Conservation (phyloP, 2,329 filamentous ascomycete genomes). For the Pyrenochaeta sp. region DNA sequence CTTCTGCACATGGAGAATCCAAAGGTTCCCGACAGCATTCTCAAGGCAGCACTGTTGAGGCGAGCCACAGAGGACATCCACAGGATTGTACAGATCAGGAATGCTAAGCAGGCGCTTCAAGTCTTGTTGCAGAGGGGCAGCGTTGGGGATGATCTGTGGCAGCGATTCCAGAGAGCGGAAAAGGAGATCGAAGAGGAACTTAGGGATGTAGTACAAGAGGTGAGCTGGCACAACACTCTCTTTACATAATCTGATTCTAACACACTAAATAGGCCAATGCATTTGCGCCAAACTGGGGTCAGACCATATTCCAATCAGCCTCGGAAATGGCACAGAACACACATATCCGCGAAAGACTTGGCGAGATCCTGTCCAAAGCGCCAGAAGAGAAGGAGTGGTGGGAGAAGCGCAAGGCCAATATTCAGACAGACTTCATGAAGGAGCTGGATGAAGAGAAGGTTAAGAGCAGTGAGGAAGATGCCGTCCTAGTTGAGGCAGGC, state of each 20-base stretch:
- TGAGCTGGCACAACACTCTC: constrained; percentile 54
- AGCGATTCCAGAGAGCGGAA: constrained; percentile 89
- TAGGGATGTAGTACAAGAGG: constrained; percentile 91
- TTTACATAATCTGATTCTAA: constrained; percentile 20
- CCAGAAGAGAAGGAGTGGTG: constrained; percentile 87
- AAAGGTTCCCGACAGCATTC: constrained; percentile 79
- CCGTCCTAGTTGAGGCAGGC: constrained; percentile 23
- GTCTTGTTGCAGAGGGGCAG: constrained; percentile 86
- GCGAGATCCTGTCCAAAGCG: constrained; percentile 75
- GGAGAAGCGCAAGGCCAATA: constrained; percentile 79
- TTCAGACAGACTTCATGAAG: constrained; percentile 81
- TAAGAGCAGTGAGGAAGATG: constrained; percentile 31
- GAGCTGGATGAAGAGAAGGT: constrained; percentile 72
- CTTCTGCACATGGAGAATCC: constrained; percentile 81
- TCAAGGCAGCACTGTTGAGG: constrained; percentile 87
- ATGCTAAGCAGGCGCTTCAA: constrained; percentile 85
- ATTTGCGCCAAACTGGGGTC: constrained; percentile 86
- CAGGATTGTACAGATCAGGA: constrained; percentile 86
- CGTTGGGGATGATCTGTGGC: constrained; percentile 95
- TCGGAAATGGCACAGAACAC: constrained; percentile 94
- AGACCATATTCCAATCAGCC: constrained; percentile 94
- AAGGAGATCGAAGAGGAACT: constrained; percentile 98
- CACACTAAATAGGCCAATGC: constrained; percentile 76
- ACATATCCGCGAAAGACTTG: constrained; percentile 74
- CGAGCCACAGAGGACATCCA: constrained; percentile 93